These are phyloP conservation scores for Liriodendron chinense DNA, from an alignment of 164 flowering plant species.

Conservation along the genomic window DNA sequence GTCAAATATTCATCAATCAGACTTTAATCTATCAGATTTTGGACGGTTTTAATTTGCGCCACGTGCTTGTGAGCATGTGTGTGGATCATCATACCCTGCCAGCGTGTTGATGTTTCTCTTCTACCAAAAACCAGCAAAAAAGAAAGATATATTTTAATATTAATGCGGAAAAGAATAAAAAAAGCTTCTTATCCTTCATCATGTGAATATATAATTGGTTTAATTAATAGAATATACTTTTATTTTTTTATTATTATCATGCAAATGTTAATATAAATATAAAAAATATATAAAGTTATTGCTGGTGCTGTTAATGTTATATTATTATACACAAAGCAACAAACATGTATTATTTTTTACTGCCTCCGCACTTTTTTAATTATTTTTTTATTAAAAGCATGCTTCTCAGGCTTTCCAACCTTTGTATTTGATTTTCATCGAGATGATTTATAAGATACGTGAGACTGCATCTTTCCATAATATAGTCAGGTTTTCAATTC, in stretches of 20 bases:
- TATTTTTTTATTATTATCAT: not conserved
- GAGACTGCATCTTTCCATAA: too few relatives aligned
- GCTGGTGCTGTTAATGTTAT: not conserved
- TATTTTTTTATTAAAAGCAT: constrained; percentile 7
- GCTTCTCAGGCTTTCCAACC: constrained; percentile 12
- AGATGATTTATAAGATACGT: not conserved
- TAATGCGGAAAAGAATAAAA: not conserved
- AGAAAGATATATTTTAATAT: not conserved
- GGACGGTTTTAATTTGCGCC: not conserved
- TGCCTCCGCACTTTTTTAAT: not conserved
- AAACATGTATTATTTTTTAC: constrained; percentile 11
- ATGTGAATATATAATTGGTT: not conserved
- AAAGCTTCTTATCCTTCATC: not conserved
- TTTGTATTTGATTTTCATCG: constrained; percentile 1
- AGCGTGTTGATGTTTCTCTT: not conserved
- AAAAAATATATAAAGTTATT: not conserved
- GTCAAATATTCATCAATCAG: too few relatives aligned
- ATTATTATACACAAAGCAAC: constrained; percentile 1
- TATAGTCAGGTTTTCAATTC: too few relatives aligned
- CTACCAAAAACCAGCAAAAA: not conserved
- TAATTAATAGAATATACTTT: not conserved
- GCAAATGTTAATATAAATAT: not conserved
- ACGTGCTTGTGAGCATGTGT: too few relatives aligned
- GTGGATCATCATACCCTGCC: not conserved
- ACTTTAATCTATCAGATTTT: too few relatives aligned